Percentiles rank a stretch among this genome's conserved stretches.
Conservation (phyloP, 1,284 basidiomycete species). For the Nidula niveotomentosa region DNA sequence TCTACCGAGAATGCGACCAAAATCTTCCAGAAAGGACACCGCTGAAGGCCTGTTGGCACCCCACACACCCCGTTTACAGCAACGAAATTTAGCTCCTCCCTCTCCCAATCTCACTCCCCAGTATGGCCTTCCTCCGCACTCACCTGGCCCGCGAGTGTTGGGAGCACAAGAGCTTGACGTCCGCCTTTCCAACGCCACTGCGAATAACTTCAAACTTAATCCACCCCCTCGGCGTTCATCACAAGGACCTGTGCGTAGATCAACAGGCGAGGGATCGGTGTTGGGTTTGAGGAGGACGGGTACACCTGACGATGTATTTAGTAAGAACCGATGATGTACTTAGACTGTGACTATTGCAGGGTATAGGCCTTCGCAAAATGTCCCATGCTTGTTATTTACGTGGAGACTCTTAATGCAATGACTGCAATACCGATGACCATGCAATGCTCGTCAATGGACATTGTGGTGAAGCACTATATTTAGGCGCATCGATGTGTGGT, state of each 20-base stretch:
- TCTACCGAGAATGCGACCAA: constrained; percentile 29
- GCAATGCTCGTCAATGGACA: no score
- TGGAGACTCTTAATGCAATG: no score
- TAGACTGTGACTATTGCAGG: neutral
- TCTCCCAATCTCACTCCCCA: constrained; percentile 9
- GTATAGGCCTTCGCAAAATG: no score
- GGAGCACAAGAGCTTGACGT: constrained; percentile 25
- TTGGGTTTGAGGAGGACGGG: neutral
- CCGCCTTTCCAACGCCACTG: constrained; percentile 11
- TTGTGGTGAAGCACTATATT: no score
- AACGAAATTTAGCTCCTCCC: constrained; percentile 15
- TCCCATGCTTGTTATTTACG: no score
- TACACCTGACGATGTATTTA: no score
- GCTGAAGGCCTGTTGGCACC: constrained; percentile 66
- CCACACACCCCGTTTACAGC: constrained; percentile 34
- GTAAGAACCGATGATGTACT: neutral
- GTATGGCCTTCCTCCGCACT: constrained; percentile 22
- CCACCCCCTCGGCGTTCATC: constrained; percentile 27
- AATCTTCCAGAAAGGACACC: constrained; percentile 27
- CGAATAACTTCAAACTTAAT: constrained; percentile 28
- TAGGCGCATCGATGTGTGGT: no score
- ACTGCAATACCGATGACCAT: no score
- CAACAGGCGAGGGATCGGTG: constrained; percentile 9
- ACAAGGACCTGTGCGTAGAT: constrained; percentile 14
- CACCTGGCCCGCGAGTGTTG: constrained; percentile 23